Conservation (phyloP, 495 filamentous ascomycete genomes). For the Aspergillus bertholletiae region DNA sequence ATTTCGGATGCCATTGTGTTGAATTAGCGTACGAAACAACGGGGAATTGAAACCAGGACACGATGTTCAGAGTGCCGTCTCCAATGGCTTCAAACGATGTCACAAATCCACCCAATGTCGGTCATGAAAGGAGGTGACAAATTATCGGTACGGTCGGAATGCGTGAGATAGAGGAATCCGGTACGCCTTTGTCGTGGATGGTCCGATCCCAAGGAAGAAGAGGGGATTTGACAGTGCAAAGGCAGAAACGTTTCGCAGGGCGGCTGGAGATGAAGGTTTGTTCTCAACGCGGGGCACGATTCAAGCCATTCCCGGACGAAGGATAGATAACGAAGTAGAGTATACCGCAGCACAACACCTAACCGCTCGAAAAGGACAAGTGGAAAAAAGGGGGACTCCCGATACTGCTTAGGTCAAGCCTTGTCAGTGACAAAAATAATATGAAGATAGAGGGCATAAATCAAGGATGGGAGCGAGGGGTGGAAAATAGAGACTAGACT, state of each 20-base stretch:
- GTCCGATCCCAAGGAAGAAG: neutral
- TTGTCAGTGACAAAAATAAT: neutral
- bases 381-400: neutral
- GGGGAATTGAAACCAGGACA: neutral
- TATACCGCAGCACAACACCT: neutral
- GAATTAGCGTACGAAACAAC: neutral
- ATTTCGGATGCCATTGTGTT: constrained; percentile 15
- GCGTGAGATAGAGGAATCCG: neutral
- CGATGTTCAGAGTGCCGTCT: constrained; percentile 3
- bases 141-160: constrained; percentile 8
- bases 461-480: neutral
- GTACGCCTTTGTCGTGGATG: neutral
- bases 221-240: neutral
- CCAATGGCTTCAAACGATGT: constrained; percentile 8
- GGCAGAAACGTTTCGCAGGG: neutral
- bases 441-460: neutral
- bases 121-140: constrained; percentile 7
- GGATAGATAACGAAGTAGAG: constrained; percentile 4
- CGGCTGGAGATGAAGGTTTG: constrained; percentile 2
- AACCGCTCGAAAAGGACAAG: neutral
- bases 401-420: neutral
- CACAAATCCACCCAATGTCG: constrained; percentile 1
- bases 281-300: constrained; percentile 18
- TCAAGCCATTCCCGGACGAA: constrained; percentile 12
- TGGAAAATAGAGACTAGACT: neutral